Evolutionary conservation across 2,329 filamentous ascomycete genomes (phyloP), one percentile per base, ranked within the genome.

Genomic region (Pseudocercospora vitis): DNA sequence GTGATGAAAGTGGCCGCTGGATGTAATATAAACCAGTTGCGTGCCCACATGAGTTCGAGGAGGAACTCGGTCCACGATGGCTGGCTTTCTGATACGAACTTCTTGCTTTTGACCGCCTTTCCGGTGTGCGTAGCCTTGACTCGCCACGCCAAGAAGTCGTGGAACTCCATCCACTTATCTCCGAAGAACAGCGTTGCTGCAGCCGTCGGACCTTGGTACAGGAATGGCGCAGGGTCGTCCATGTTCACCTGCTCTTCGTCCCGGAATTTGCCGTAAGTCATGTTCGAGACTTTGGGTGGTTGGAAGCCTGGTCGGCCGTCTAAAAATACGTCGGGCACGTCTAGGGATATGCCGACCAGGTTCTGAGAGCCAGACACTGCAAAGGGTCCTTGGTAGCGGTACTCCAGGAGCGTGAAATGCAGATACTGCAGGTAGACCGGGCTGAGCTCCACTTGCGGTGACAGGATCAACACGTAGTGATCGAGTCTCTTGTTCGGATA

Each of bases 401-500:
- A 91, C 62, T 90, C 84, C 3, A 97, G 74, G 0, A 92, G 74
- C 1, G 80, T 72, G 69, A 90, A 96, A 68, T 88, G 89, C 11
- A 96, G 75, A 68, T 94, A 96, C 59, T 96, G 89, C 58, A 87
- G 92, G 68, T 90, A 97, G 1, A 88, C 81, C 1, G 86, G 84
- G 0, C 89, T 88, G 0, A 97, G 73, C 68, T 97, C 88, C 1
- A 81, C 81, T 61, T 95, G 85, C 1, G 91, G 83, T 4, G 90
- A 91, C 4, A 99, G 80, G 1, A 96, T 73, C n/a, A 99, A 78
- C 2, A 96, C 82, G 68, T 96, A 90, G 7, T 86, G 85, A 48
- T 82, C 72, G 2, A 71, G 68, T 4, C 83, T 77, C 53, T 83
- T 77, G 2, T 76, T 73, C 2, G 94, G 91, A 79, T 91, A 97